Percentiles rank a stretch among this genome's conserved stretches.
Conservation (phyloP, 2,329 filamentous ascomycete genomes). For the Bipolaris cookei region DNA sequence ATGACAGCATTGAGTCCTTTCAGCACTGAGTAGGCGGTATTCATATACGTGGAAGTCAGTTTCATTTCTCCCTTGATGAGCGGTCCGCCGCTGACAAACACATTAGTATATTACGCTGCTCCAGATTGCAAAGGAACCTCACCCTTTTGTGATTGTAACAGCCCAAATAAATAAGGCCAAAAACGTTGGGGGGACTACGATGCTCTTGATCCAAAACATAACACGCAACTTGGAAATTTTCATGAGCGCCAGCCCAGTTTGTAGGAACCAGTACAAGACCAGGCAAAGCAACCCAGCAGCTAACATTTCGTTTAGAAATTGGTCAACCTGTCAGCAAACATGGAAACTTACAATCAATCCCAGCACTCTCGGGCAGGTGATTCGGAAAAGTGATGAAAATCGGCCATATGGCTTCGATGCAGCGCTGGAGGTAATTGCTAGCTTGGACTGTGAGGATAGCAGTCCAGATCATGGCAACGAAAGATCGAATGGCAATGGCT, state of each 20-base stretch:
- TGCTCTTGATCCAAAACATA: constrained; percentile 54
- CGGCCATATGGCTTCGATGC: constrained; percentile 54
- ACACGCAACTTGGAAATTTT: constrained; percentile 54
- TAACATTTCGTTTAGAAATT: constrained; percentile 25
- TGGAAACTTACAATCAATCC: constrained; percentile 35
- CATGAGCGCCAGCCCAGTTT: constrained; percentile 53
- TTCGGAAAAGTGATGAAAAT: constrained; percentile 49
- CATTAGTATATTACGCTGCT: neutral
- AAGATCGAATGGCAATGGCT: constrained; percentile 54
- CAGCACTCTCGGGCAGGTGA: constrained; percentile 42
- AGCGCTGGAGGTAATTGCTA: constrained; percentile 51
- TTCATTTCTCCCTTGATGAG: constrained; percentile 49
- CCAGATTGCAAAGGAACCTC: neutral
- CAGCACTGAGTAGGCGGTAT: constrained; percentile 53
- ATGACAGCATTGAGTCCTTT: constrained; percentile 57
- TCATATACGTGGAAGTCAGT: constrained; percentile 51
- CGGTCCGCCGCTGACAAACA: constrained; percentile 42
- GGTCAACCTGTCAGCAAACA: accelerated
- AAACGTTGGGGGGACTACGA: constrained; percentile 54
- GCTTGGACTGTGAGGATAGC: constrained; percentile 57
- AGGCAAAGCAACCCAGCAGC: constrained; percentile 58
- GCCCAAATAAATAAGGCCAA: constrained; percentile 55
- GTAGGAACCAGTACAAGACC: constrained; percentile 60
- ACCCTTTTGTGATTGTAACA: constrained; percentile 52
- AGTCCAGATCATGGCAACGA: constrained; percentile 57